Percentiles rank a stretch among this genome's conserved stretches.
Evolutionary conservation across 2,329 filamentous ascomycete genomes (phyloP).

Genomic region (Shiraia bambusicola): DNA sequence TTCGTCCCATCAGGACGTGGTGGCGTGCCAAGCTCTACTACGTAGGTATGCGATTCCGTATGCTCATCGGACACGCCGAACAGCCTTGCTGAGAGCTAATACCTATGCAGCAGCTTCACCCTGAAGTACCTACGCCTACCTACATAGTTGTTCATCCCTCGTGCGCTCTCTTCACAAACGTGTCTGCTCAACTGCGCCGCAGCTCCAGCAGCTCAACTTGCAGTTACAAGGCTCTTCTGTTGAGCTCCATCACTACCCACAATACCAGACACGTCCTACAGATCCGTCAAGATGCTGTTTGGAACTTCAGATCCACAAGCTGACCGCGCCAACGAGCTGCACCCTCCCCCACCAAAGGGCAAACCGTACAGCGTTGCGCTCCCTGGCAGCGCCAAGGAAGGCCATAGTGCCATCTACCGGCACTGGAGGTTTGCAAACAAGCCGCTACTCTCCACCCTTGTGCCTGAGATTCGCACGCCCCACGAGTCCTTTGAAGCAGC

Average conservation of each 20-base stretch:
- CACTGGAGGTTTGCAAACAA: slow-evolving; percentile 77
- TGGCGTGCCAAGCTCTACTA: slow-evolving; percentile 15
- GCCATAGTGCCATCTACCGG: slow-evolving; percentile 75
- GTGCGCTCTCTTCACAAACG: too few species aligned
- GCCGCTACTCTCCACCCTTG: slow-evolving; percentile 51
- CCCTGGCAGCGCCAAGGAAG: slow-evolving; percentile 71
- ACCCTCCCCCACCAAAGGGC: slow-evolving; percentile 68
- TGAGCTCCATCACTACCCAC: neutral
- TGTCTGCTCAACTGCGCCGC: too few species aligned
- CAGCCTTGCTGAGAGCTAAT: neutral
- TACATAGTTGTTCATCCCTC: too few species aligned
- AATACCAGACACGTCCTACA: neutral
- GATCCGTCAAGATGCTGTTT: slow-evolving; percentile 29
- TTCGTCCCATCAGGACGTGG: neutral
- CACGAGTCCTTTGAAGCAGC: slow-evolving; percentile 79
- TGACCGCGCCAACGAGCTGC: slow-evolving; percentile 52
- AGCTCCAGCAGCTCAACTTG: too few species aligned
- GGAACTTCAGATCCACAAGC: slow-evolving; percentile 30
- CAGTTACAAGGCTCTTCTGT: neutral
- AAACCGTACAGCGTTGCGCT: slow-evolving; percentile 76
- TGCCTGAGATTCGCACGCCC: slow-evolving; percentile 68
- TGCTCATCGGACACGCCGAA: slow-evolving; percentile 14
- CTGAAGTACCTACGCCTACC: neutral
- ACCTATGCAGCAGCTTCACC: neutral
- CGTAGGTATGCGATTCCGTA: slow-evolving; percentile 11